A percentile compares a stretch with the other conserved stretches of the same genome.
phyloP scores from a whole-genome alignment of 106 monocot genomes.

The Dioscorea alata region DNA sequence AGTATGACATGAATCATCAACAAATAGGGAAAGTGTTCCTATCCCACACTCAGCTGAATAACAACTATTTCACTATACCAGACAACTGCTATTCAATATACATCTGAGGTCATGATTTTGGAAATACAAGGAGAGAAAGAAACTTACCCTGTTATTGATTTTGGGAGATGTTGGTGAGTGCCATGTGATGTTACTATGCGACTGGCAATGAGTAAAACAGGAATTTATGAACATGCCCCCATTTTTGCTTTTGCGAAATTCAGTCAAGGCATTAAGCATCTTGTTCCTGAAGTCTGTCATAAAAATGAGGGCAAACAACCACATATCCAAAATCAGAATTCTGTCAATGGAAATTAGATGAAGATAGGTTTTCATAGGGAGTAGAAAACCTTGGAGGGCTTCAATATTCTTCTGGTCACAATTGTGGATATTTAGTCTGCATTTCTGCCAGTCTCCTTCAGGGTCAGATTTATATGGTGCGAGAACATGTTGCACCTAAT shows the following conservation, averaged over 20 bases:
- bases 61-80: no score
- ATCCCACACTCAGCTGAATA: no score
- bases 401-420: conserved; percentile 61
- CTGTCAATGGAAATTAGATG: neutral
- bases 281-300: conserved; percentile 52
- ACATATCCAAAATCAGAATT: neutral
- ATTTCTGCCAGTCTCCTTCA: conserved; percentile 46
- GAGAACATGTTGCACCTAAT: conserved; percentile 74
- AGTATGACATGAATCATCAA: no score
- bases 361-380: neutral
- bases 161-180: conserved; percentile 63
- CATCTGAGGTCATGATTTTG: no score
- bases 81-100: no score
- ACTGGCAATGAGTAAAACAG: conserved; percentile 86
- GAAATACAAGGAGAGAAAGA: neutral
- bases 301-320: neutral
- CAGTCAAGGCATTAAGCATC: conserved; percentile 49
- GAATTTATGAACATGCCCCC: conserved; percentile 76
- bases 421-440: conserved; percentile 58
- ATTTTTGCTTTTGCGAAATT: conserved; percentile 33
- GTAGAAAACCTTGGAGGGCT: conserved; percentile 50
- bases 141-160: conserved; percentile 68
- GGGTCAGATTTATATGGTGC: conserved; percentile 57
- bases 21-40: no score
- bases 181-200: conserved; percentile 56